Conservation (phyloP, 1,284 basidiomycete genomes). For the Malassezia brasiliensis region DNA sequence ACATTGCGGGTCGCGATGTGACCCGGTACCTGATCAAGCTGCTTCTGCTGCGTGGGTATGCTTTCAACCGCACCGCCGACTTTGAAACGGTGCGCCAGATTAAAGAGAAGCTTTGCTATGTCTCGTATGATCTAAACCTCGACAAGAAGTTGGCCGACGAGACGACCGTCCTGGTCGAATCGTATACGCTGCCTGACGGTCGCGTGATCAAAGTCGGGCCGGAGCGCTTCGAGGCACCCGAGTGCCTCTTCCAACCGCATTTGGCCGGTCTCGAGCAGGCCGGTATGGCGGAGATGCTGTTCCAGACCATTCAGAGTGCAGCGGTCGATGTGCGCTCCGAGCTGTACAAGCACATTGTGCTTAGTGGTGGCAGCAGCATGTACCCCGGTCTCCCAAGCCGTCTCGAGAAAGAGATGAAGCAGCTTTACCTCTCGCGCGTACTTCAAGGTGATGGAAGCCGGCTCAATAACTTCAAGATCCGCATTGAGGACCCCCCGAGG, state of each 20-base stretch:
- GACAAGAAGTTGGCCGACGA: constrained; percentile 91
- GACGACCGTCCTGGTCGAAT: constrained; percentile 91
- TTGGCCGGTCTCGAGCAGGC: constrained; percentile 94
- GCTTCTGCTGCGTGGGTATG: constrained; percentile 93
- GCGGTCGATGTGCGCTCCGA: constrained; percentile 82
- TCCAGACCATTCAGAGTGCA: constrained; percentile 86
- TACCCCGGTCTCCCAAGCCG: constrained; percentile 93
- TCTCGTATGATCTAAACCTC: constrained; percentile 80
- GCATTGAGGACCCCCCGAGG: constrained; percentile 92
- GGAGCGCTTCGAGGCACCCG: constrained; percentile 98
- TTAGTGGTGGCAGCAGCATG: constrained; percentile 88
- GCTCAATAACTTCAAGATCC: constrained; percentile 97
- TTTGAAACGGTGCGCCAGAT: constrained; percentile 97
- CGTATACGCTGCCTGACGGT: constrained; percentile 94
- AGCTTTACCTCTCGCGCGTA: constrained; percentile 83
- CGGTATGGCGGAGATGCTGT: constrained; percentile 92
- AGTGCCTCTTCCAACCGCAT: constrained; percentile 99
- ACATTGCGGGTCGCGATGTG: constrained; percentile 95
- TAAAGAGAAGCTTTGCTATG: constrained; percentile 97
- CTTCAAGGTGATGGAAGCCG: constrained; percentile 73
- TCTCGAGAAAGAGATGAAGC: constrained; percentile 99
- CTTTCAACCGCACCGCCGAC: constrained; percentile 97
- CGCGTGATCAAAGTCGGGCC: constrained; percentile 93
- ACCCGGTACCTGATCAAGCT: constrained; percentile 98
- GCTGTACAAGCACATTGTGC: constrained; percentile 94